phyloP scores from a whole-genome alignment of 352 stramenopile genomes.

The Pythium rishiriense region DNA sequence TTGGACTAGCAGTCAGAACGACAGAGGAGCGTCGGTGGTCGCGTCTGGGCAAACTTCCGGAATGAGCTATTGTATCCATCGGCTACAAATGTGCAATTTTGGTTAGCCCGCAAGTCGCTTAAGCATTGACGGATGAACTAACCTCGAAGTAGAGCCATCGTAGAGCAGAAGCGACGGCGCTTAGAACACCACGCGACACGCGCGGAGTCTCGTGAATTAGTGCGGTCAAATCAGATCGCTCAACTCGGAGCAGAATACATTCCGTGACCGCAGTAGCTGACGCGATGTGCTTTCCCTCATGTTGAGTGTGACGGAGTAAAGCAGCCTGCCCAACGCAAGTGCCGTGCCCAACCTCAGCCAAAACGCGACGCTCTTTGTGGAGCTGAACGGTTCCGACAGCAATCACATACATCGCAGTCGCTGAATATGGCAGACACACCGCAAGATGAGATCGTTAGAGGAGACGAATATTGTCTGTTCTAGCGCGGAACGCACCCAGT shows the following conservation, averaged over 20 bases:
- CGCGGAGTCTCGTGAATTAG: conserved; percentile 73
- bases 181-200: conserved; percentile 76
- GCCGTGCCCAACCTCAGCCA: conserved; percentile 66
- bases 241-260: conserved; percentile 76
- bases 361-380: conserved; percentile 67
- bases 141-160: conserved; percentile 82
- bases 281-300: conserved; percentile 70
- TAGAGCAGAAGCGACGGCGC: conserved; percentile 73
- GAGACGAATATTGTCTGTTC: background rate
- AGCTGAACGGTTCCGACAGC: conserved; percentile 71
- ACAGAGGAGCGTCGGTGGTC: conserved; percentile 44
- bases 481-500: conserved; percentile 38
- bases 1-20: conserved; percentile 19
- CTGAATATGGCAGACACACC: conserved; percentile 26
- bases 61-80: conserved; percentile 61
- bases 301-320: conserved; percentile 57
- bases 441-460: background rate
- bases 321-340: conserved; percentile 79
- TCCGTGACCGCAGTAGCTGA: conserved; percentile 70
- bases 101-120: too few species aligned
- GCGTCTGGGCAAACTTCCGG: conserved; percentile 58
- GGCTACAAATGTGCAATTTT: conserved; percentile 35
- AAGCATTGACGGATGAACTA: background rate
- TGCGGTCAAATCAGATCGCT: conserved; percentile 59
- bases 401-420: conserved; percentile 78